These are phyloP conservation scores for Collariella sp. DNA, from an alignment of 495 filamentous ascomycete species.

Conservation along the genomic window DNA sequence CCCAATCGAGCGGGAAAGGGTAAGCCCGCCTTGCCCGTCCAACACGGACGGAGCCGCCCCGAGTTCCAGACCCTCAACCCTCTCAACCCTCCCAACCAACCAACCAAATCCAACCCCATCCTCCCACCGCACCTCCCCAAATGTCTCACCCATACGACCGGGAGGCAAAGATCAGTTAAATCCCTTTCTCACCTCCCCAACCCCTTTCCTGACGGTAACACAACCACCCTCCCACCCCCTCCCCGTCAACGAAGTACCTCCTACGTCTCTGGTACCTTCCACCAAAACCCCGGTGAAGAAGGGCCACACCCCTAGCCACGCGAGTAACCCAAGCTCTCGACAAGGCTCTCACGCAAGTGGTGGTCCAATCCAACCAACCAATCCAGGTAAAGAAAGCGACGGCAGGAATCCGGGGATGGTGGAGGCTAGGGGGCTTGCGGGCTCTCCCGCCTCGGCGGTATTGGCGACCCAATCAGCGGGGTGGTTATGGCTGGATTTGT, in stretches of 20 bases:
- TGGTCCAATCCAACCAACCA: no score
- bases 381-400: no score
- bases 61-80: no score
- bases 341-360: background rate
- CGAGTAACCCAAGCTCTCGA: background rate
- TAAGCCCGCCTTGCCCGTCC: no score
- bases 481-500: background rate
- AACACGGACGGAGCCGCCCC: no score
- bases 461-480: background rate
- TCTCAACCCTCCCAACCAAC: no score
- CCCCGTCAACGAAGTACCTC: background rate
- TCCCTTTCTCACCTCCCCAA: background rate
- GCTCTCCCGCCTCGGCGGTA: slow-evolving; percentile 6
- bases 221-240: background rate
- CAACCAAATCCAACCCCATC: no score
- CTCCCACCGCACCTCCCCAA: no score
- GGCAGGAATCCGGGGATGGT: background rate
- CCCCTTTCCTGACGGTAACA: background rate
- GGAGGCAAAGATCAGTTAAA: background rate
- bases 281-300: background rate
- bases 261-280: background rate
- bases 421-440: slow-evolving; percentile 2
- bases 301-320: background rate
- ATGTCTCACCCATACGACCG: no score
- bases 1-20: no score